phyloP scores from a whole-genome alignment of 495 filamentous ascomycete species.

The Penicillium diatomitis region DNA sequence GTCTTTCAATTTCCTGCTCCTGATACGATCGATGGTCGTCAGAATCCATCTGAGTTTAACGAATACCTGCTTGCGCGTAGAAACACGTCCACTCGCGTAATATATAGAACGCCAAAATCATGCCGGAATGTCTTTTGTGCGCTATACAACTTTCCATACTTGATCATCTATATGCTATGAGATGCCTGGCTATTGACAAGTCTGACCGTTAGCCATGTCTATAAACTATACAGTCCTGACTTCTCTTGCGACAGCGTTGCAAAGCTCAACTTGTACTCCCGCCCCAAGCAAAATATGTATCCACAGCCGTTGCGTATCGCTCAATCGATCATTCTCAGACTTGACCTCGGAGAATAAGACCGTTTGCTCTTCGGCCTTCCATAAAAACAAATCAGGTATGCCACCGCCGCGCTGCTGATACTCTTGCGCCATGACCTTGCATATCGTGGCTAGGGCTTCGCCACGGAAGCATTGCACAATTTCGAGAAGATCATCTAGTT shows the following conservation, averaged over 20 bases:
- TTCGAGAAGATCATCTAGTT: slow-evolving; percentile 69
- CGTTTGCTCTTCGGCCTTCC: slow-evolving; percentile 49
- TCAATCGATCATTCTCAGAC: slow-evolving; percentile 89
- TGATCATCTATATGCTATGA: too few species aligned
- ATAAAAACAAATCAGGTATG: slow-evolving; percentile 88
- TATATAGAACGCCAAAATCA: too few species aligned
- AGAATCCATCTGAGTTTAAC: too few species aligned
- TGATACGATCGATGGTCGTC: too few species aligned
- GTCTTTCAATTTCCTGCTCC: neutral
- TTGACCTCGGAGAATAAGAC: slow-evolving; percentile 89
- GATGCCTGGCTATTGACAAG: too few species aligned
- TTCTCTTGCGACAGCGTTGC: slow-evolving; percentile 76
- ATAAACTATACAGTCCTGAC: slow-evolving; percentile 25
- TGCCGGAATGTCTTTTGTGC: too few species aligned
- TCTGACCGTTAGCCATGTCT: too few species aligned
- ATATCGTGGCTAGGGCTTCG: slow-evolving; percentile 70
- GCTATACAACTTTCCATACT: too few species aligned
- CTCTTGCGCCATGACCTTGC: slow-evolving; percentile 92
- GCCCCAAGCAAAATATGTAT: slow-evolving; percentile 84
- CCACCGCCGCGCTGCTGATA: slow-evolving; percentile 80
- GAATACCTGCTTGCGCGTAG: too few species aligned
- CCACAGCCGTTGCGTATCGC: slow-evolving; percentile 94
- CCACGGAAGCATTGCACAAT: slow-evolving; percentile 72
- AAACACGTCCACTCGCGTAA: too few species aligned
- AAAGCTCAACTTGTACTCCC: slow-evolving; percentile 78